phyloP scores from a whole-genome alignment of 352 stramenopile species.

The Phytophthora sojae region DNA sequence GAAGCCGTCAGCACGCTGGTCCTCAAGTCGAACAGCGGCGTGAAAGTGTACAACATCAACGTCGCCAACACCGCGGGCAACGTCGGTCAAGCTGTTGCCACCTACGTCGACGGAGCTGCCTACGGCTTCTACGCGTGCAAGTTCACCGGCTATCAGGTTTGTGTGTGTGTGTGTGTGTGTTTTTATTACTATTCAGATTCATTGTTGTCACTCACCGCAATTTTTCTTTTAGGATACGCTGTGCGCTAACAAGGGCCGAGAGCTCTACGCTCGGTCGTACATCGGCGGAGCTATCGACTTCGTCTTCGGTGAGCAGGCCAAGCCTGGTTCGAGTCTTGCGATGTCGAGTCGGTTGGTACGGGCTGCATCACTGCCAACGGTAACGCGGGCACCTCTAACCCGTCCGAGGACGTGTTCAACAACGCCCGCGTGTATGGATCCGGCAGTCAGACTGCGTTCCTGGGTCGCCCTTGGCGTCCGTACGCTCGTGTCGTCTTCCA shows the following conservation, averaged over 20 bases:
- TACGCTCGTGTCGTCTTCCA: constrained; percentile 22
- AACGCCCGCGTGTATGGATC: constrained; percentile 15
- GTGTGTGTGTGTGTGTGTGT: no score
- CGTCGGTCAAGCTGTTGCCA: constrained; percentile 17
- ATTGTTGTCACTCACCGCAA: no score
- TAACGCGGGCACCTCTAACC: constrained; percentile 8
- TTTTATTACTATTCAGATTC: no score
- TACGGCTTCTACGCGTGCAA: constrained; percentile 28
- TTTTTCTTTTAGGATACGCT: constrained; percentile 7
- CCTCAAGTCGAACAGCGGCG: constrained; percentile 10
- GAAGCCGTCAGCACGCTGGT: background rate
- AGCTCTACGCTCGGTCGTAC: constrained; percentile 15
- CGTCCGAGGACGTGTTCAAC: constrained; percentile 27
- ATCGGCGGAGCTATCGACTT: constrained; percentile 27
- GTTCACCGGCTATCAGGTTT: constrained; percentile 11
- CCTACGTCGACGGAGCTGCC: constrained; percentile 14
- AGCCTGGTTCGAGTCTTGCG: constrained; percentile 21
- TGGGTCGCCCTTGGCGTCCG: constrained; percentile 15
- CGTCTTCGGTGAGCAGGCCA: constrained; percentile 14
- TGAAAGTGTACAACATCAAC: constrained; percentile 30
- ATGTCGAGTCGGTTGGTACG: constrained; percentile 7
- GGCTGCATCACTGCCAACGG: constrained; percentile 20
- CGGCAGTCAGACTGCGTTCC: background rate
- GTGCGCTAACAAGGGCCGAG: constrained; percentile 13
- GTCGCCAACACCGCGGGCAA: constrained; percentile 22